phyloP scores from a whole-genome alignment of 2,329 filamentous ascomycete genomes.

The Hymenoscyphus fraxineus region DNA sequence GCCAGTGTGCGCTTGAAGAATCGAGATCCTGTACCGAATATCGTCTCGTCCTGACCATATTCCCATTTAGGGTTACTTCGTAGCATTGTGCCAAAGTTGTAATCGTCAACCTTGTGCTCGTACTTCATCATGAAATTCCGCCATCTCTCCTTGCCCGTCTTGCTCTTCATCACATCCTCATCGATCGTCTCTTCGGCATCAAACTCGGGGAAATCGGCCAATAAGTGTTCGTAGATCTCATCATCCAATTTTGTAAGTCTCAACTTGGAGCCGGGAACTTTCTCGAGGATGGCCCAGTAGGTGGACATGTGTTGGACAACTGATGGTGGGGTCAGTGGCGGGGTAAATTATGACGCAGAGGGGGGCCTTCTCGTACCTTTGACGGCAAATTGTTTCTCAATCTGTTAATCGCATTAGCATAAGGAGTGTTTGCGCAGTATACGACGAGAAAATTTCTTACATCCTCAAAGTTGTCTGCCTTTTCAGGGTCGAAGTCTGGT shows the following conservation, averaged over 20 bases:
- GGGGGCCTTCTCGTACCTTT: constrained; percentile 59
- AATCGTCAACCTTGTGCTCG: constrained; percentile 94
- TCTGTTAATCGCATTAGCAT: constrained; percentile 48
- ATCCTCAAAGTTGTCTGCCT: constrained; percentile 67
- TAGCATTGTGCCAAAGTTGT: constrained; percentile 95
- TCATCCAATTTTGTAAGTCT: constrained; percentile 93
- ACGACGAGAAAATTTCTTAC: constrained; percentile 42
- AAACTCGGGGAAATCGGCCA: constrained; percentile 86
- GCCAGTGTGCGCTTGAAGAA: neutral
- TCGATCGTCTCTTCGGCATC: constrained; percentile 76
- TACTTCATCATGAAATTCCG: constrained; percentile 90
- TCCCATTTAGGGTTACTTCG: constrained; percentile 73
- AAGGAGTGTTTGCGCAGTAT: constrained; percentile 8
- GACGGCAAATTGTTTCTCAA: constrained; percentile 98
- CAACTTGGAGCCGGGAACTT: constrained; percentile 80
- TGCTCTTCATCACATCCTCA: constrained; percentile 98
- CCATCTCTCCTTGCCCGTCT: constrained; percentile 90
- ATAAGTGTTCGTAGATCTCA: constrained; percentile 88
- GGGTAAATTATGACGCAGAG: constrained; percentile 16
- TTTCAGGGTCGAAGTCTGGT: constrained; percentile 50
- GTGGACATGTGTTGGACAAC: constrained; percentile 95
- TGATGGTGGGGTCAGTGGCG: constrained; percentile 30
- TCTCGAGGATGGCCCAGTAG: constrained; percentile 94
- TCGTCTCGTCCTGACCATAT: constrained; percentile 84
- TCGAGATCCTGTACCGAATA: constrained; percentile 66